A percentile compares a stretch with the other conserved stretches of the same genome.
These are phyloP conservation scores for Inga laurina DNA, from an alignment of 306 rosid genomes.

Conservation along the genomic window DNA sequence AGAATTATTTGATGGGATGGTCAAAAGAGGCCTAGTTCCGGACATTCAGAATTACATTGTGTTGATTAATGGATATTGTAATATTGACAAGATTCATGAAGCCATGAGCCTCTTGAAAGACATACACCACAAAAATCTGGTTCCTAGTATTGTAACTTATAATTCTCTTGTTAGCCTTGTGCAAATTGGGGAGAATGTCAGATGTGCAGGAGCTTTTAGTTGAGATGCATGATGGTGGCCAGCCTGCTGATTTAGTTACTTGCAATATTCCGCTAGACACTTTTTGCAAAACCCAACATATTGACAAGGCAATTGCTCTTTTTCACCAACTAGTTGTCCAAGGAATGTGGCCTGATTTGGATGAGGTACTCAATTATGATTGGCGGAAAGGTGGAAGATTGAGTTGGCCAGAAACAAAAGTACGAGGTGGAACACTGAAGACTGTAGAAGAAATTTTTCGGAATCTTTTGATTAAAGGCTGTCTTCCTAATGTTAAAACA, in stretches of 20 bases:
- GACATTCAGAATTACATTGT: constrained; percentile 38
- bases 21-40: constrained; percentile 34
- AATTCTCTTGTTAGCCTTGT: constrained; percentile 42
- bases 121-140: constrained; percentile 30
- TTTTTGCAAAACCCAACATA: constrained; percentile 34
- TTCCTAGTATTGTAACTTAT: constrained; percentile 35
- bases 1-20: constrained; percentile 36
- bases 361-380: constrained; percentile 8
- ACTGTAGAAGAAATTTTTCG: constrained; percentile 27
- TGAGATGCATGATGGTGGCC: constrained; percentile 36
- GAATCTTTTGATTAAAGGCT: constrained; percentile 29
- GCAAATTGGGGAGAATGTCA: constrained; percentile 36
- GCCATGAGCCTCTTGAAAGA: constrained; percentile 42
- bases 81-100: constrained; percentile 36
- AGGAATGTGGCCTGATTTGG: constrained; percentile 34
- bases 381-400: constrained; percentile 37
- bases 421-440: constrained; percentile 29
- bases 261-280: constrained; percentile 39
- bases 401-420: neutral
- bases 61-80: constrained; percentile 50
- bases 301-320: constrained; percentile 38
- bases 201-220: constrained; percentile 33
- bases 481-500: constrained; percentile 37
- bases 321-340: constrained; percentile 26
- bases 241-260: constrained; percentile 37